phyloP scores from a whole-genome alignment of 163 green algal species.

The Trebouxia gelatinosa region DNA sequence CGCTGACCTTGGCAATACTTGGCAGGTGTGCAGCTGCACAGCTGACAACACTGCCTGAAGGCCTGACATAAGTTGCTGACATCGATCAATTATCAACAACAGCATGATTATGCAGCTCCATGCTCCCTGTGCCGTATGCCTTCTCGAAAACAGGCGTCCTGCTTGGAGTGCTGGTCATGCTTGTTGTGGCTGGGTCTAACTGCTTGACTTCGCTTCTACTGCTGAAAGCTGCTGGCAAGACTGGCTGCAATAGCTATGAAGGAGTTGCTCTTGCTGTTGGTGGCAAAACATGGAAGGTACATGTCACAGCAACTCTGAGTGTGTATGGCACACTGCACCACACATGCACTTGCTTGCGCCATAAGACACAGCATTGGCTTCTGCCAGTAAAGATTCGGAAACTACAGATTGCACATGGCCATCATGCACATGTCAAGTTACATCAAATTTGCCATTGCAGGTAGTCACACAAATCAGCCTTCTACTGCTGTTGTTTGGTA shows the following conservation, averaged over 20 bases:
- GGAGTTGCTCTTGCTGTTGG: constrained; percentile 66
- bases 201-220: constrained; percentile 63
- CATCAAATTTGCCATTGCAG: too few species aligned
- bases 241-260: constrained; percentile 68
- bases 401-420: too few species aligned
- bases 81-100: too few species aligned
- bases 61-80: not conserved
- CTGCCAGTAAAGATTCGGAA: too few species aligned
- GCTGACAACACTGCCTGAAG: not conserved
- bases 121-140: constrained; percentile 65
- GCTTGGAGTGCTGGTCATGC: constrained; percentile 47
- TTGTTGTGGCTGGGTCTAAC: constrained; percentile 63
- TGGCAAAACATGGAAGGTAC: constrained; percentile 57
- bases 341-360: too few species aligned
- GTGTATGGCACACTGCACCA: too few species aligned
- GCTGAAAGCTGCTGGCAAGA: constrained; percentile 53
- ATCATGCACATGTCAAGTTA: too few species aligned
- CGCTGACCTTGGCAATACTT: constrained; percentile 33
- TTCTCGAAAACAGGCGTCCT: constrained; percentile 59
- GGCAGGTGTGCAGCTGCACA: constrained; percentile 28
- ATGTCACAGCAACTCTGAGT: too few species aligned
- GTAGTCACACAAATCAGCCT: constrained; percentile 66
- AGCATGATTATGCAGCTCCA: constrained; percentile 44
- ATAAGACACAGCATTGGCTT: too few species aligned
- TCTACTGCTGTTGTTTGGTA: constrained; percentile 80